A percentile compares a stretch with the other conserved stretches of the same genome.
Conservation (phyloP, 2,329 filamentous ascomycete species). For the Capronia americana region DNA sequence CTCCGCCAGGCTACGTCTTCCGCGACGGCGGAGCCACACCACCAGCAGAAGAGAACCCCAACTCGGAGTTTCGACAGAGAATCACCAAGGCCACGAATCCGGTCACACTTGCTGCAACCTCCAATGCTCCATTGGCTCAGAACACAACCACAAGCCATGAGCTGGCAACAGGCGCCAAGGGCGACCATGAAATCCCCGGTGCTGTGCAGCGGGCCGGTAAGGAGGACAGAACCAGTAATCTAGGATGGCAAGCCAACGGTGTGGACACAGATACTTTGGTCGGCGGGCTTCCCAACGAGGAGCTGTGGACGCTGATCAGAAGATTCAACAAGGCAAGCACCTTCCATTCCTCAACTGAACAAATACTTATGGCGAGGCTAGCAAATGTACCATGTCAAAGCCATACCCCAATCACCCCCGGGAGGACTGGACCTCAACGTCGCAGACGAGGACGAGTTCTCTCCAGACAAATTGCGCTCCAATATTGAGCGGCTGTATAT, state of each 20-base stretch:
- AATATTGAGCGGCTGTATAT: conserved; percentile 83
- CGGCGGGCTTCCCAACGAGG: conserved; percentile 72
- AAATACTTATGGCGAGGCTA: conserved; percentile 43
- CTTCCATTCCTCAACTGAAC: conserved; percentile 1
- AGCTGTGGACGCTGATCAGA: conserved; percentile 73
- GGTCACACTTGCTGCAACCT: conserved; percentile 26
- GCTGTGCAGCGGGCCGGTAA: conserved; percentile 54
- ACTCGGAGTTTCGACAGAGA: conserved; percentile 35
- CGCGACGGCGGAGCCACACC: conserved; percentile 44
- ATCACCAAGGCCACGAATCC: conserved; percentile 31
- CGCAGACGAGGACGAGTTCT: conserved; percentile 82
- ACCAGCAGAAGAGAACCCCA: conserved; percentile 33
- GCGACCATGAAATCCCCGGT: conserved; percentile 54
- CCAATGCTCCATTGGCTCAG: conserved; percentile 37
- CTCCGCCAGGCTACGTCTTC: conserved; percentile 44
- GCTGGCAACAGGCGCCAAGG: conserved; percentile 52
- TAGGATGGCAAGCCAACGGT: conserved; percentile 67
- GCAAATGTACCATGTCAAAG: conserved; percentile 75
- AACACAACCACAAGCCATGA: conserved; percentile 52
- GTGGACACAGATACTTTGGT: conserved; percentile 67
- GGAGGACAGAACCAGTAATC: conserved; percentile 65
- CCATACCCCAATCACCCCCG: conserved; percentile 64
- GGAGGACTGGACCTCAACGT: conserved; percentile 80
- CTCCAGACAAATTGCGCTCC: conserved; percentile 78
- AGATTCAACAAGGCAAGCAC: conserved; percentile 72